Evolutionary conservation across 371 early-diverging fungal species (phyloP), one percentile per base, ranked within the genome.

Genomic region (Mucor velutinosus): DNA sequence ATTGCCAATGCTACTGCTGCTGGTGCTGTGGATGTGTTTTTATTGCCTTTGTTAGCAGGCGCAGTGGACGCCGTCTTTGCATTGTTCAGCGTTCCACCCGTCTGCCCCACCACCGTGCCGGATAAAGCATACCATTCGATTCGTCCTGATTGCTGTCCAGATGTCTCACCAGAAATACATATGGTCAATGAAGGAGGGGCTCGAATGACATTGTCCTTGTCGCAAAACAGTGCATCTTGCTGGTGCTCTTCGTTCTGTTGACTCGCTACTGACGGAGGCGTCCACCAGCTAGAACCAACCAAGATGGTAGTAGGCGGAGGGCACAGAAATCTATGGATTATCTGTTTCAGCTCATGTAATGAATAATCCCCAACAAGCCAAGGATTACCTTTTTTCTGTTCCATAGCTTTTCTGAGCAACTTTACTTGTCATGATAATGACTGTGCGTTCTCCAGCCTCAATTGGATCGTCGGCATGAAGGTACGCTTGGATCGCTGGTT

Each of bases 361-460:
- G 89, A 23, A 83, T 7, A 19, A n/a, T n/a, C n/a, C n/a, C n/a
- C n/a, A n/a, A n/a, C n/a, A n/a, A n/a, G n/a, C n/a, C n/a, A 5
- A 11, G 17, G 4, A 5, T 41, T 53, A 69, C 68, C 92, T 86
- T 72, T 92, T 92, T 65, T 92, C 92, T 15, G 91, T 90, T 21
- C 92, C 92, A 64, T 92, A 92, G 17, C 89, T 89, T 69, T 92
- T 92, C 77, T 92, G 92, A 8, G 91, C 92, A 15, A 92, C 92
- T 66, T 91, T 91, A 25, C 89, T 86, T 15, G 91, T 91, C 66
- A 91, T 73, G 23, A 92, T 86, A 73, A 91, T 79, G 4, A 89
- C 85, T 3, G 89, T 85, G 57, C 88, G 87, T 76, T 90, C 89
- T 32, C 91, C 90, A n/a, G 81, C 65, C 65, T 76, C 72, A 55